Base-by-base conservation (phyloP, 2,329 filamentous ascomycete genomes). In the Pseudocercospora vitis region DNA sequence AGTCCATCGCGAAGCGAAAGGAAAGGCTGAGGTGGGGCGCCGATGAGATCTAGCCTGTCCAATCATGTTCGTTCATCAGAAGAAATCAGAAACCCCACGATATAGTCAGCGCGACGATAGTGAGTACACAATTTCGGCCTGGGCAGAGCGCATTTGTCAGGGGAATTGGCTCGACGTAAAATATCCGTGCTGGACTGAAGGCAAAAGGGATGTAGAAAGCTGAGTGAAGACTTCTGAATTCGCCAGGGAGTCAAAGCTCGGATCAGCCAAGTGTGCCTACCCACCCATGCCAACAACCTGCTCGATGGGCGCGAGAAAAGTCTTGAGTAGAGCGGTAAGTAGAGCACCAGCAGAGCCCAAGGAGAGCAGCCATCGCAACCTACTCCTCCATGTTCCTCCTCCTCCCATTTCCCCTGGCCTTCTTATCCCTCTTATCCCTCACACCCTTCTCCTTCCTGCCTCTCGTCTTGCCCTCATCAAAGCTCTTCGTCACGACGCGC, bases 371-470 rank as follows among this genome's bases (percentile, higher is more conserved):
- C 35, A 39, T 39, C 16, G 2, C 23, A 16, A 26, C 24, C 37
- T n/a, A 42, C 37, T 42, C 37, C 37, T 42, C 37, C 37, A 42
- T 23, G 24, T 42, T 55, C 60, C 58, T 62, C 50, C 60, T 66
- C 37, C 67, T 67, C 33, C 59, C 62, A 42, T 60, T 62, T 2
- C 61, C 62, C 56, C 66, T 71, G 48, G 63, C 63, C 45, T 63
- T 65, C 61, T 72, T 73, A 56, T 65, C 63, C 61, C 55, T 69
- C 63, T 69, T 69, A 52, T 69, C 68, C 56, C 68, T 59, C 8
- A 70, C 59, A 5, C 67, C 67, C 59, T 65, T 68, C 11, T 69
- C 60, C 57, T 70, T 68, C 2, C 62, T 61, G 11, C 70, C 68
- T 56, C 68, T 70, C 42, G 65, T 70, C 56, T 68, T 61, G 63